Conservation (phyloP, 2,329 filamentous ascomycete species). For the Colletotrichum shisoi region DNA sequence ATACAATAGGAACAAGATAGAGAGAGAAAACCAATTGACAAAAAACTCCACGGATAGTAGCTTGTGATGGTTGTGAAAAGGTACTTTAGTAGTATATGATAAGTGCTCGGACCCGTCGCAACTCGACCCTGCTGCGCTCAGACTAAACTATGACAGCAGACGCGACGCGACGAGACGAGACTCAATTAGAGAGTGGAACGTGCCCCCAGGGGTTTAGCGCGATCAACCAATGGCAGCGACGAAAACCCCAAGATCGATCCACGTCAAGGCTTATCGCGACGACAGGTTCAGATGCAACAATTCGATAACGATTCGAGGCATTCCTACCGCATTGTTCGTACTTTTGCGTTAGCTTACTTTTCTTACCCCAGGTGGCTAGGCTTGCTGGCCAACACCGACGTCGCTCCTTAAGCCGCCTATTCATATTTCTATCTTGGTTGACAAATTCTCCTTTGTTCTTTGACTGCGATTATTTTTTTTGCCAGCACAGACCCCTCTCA, state of each 20-base stretch:
- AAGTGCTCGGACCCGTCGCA: not conserved
- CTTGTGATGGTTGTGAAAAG: not conserved
- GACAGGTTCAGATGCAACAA: constrained; percentile 34
- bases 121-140: constrained; percentile 8
- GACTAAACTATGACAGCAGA: not conserved
- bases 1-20: not conserved
- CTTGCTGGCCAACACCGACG: constrained; percentile 21
- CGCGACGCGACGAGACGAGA: constrained; percentile 29
- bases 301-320: constrained; percentile 35
- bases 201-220: constrained; percentile 12
- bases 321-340: constrained; percentile 14
- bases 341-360: constrained; percentile 10
- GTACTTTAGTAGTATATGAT: not conserved
- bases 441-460: constrained; percentile 25
- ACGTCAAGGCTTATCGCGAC: constrained; percentile 38
- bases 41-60: not conserved
- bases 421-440: not conserved
- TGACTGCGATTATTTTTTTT: constrained; percentile 21
- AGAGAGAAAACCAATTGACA: constrained; percentile 1
- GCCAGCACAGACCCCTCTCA: constrained; percentile 29
- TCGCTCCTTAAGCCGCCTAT: constrained; percentile 24
- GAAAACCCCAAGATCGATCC: constrained; percentile 13
- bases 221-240: constrained; percentile 23
- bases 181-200: constrained; percentile 34
- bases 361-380: not conserved